Evolutionary conservation across 2,329 filamentous ascomycete species (phyloP).

Genomic region (Fusarium nanum): DNA sequence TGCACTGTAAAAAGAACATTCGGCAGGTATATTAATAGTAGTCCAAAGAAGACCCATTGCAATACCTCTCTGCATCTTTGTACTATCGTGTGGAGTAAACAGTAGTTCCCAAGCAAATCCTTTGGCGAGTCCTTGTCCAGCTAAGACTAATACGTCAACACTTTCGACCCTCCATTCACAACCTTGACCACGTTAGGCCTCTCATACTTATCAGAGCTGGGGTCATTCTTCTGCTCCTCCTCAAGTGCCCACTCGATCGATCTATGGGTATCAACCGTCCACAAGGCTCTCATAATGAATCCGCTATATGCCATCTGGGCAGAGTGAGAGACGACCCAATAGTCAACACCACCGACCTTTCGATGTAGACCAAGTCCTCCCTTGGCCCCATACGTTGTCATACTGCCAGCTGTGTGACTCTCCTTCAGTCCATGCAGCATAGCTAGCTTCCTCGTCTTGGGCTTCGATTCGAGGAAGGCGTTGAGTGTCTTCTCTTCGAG

Average conservation of each 20-base stretch:
- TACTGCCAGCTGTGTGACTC: conserved; percentile 6
- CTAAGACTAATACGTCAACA: conserved; percentile 7
- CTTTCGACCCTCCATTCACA: conserved; percentile 29
- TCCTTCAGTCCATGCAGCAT: conserved; percentile 45
- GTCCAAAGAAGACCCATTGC: background rate
- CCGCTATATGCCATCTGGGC: conserved; percentile 28
- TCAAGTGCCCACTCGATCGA: conserved; percentile 39
- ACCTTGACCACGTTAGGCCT: conserved; percentile 24
- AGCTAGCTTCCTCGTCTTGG: conserved; percentile 39
- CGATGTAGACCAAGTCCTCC: conserved; percentile 36
- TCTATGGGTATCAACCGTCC: conserved; percentile 27
- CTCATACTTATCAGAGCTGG: background rate
- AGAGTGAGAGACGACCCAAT: conserved; percentile 40
- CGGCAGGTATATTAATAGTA: background rate
- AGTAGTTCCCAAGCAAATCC: background rate
- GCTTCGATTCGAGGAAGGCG: conserved; percentile 34
- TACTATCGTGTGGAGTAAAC: background rate
- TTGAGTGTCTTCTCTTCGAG: conserved; percentile 32
- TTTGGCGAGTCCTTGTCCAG: background rate
- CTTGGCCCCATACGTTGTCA: conserved; percentile 30
- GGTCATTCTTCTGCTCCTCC: conserved; percentile 19
- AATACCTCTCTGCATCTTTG: background rate
- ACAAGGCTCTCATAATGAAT: conserved; percentile 25
- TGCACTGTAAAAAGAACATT: background rate
- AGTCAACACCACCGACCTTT: conserved; percentile 34